Base-by-base conservation (phyloP, 169 alveolate genomes). In the Plasmodium ovale region DNA sequence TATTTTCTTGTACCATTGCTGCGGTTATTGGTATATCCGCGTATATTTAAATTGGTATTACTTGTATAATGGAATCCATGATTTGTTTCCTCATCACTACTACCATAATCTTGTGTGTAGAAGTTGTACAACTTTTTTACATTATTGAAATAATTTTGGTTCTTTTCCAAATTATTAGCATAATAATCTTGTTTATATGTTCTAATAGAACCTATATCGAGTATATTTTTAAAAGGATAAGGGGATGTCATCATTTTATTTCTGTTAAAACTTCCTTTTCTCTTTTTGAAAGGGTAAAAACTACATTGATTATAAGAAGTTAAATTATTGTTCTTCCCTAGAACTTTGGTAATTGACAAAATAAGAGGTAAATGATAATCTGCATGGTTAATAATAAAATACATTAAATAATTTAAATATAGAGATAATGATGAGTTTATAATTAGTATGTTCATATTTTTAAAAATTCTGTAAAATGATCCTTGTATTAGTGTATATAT, bases 401-500 rank as follows among this genome's bases (percentile, higher is more conserved):
- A 16, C 68, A 79, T 33, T 21, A 79, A 62, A 56, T 79, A 64
- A 16, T 64, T 79, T 49, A 79, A 51, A 56, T 79, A 79, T 1
- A 27, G 47, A n/a, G 44, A 79, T 16, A 58, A 64, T 27, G 89
- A 12, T 19, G 82, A 42, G 65, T 79, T 79, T 9, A 58, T 54
- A 31, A 65, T 54, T 44, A 79, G 14, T 9, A 49, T 29, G 27
- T 51, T 53, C 37, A 79, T 47, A 64, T 79, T 33, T 31, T 79
- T 79, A 68, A 64, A 79, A 47, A 79, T 79, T 23, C 44, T 47
- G 27, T 79, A 79, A 3, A 64, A 10, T 9, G 89, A 79, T 39
- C 89, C 89, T 51, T 79, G 89, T 79, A 79, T 79, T 6, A 79
- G 71, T 19, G 89, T 79, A 53, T 79, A 79, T 23, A 79, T 79